Conservation (phyloP, 2,329 filamentous ascomycete species). For the Epichloe sp. region DNA sequence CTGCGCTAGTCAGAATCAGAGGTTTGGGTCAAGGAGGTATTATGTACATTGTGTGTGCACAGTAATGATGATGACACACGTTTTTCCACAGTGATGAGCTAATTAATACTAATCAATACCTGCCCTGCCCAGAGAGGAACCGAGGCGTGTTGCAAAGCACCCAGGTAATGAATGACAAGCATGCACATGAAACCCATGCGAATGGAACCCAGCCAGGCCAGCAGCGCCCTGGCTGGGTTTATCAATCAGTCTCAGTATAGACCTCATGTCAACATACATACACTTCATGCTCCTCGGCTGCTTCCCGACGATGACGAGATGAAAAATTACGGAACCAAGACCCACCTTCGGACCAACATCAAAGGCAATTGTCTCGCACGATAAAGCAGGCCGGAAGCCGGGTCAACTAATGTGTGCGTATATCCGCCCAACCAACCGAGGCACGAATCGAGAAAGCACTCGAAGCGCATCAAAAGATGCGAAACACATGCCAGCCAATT, state of each 20-base stretch:
- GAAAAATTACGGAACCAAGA: too few relatives aligned
- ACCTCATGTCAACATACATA: too few relatives aligned
- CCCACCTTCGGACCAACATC: too few relatives aligned
- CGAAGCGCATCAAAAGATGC: not conserved
- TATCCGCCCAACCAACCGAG: not conserved
- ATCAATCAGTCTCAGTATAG: not conserved
- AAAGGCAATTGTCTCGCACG: too few relatives aligned
- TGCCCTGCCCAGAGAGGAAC: too few relatives aligned
- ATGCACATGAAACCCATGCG: not conserved
- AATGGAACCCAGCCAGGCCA: not conserved
- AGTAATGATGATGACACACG: not conserved
- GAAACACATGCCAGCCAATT: not conserved
- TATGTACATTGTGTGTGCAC: not conserved
- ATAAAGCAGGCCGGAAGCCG: not conserved
- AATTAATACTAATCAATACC: too few relatives aligned
- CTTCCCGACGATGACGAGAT: too few relatives aligned
- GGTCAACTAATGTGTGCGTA: not conserved
- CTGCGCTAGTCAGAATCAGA: not conserved
- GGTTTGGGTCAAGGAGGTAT: too few relatives aligned
- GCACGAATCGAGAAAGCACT: not conserved
- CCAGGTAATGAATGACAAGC: too few relatives aligned
- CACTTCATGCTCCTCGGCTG: too few relatives aligned
- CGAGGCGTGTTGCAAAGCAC: too few relatives aligned
- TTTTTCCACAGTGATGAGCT: too few relatives aligned
- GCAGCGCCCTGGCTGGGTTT: not conserved